Conservation (phyloP, 768 basidiomycete genomes). For the Steccherinum ochraceum region DNA sequence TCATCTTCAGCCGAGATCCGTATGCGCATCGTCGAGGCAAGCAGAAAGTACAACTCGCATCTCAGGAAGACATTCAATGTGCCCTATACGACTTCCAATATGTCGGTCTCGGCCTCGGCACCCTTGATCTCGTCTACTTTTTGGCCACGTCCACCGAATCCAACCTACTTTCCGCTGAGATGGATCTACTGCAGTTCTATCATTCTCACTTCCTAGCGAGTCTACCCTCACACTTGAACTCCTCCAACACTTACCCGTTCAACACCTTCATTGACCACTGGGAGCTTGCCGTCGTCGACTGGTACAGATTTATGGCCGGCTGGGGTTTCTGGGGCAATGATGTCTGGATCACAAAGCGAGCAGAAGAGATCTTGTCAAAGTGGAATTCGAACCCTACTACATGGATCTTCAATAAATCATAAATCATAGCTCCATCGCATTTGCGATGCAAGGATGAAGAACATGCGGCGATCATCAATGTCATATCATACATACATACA, state of each 20-base stretch:
- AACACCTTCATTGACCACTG: conserved; percentile 10
- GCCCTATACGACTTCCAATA: conserved; percentile 15
- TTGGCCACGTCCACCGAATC: conserved; percentile 11
- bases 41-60: neutral
- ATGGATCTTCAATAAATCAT: too few species aligned
- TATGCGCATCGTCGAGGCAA: conserved; percentile 2
- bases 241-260: conserved; percentile 1
- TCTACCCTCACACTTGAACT: too few species aligned
- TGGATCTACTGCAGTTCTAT: conserved; percentile 5
- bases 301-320: conserved; percentile 15
- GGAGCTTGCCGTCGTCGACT: conserved; percentile 14
- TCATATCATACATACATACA: too few species aligned
- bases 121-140: conserved; percentile 14
- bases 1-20: conserved; percentile 10
- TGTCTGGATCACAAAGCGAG: conserved; percentile 7
- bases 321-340: conserved; percentile 17
- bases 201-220: too few species aligned
- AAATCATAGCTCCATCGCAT: too few species aligned
- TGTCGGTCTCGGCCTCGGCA: conserved; percentile 11
- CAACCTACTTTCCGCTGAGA: conserved; percentile 2
- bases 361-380: conserved; percentile 5
- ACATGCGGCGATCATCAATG: too few species aligned
- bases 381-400: too few species aligned
- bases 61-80: conserved; percentile 1
- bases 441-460: too few species aligned